These are phyloP conservation scores for Hortaea sp. DNA, from an alignment of 2,329 filamentous ascomycete species.

Conservation along the genomic window DNA sequence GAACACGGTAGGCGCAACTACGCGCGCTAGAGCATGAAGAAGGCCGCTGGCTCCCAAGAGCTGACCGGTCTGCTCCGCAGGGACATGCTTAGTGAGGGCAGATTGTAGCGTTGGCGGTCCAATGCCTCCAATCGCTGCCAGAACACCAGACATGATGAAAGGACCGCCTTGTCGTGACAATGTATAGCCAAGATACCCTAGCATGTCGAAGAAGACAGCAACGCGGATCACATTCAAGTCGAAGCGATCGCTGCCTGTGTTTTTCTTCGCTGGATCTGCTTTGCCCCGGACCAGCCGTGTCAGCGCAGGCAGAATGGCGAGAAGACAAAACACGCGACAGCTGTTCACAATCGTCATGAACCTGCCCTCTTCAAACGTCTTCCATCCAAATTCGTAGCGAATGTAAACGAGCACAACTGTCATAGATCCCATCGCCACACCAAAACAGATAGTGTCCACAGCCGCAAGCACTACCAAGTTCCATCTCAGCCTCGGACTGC, in stretches of 20 bases:
- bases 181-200: constrained; percentile 63
- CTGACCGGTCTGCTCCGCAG: constrained; percentile 69
- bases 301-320: constrained; percentile 64
- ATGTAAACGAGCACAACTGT: constrained; percentile 79
- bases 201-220: constrained; percentile 65
- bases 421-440: constrained; percentile 68
- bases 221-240: constrained; percentile 69
- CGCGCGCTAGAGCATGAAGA: constrained; percentile 69
- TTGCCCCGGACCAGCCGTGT: constrained; percentile 64
- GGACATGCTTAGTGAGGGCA: constrained; percentile 82
- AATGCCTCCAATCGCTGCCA: constrained; percentile 72
- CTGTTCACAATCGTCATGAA: constrained; percentile 75
- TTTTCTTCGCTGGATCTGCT: constrained; percentile 37
- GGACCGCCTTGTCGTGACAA: constrained; percentile 50
- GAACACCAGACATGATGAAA: constrained; percentile 62
- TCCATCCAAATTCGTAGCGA: constrained; percentile 72
- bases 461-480: constrained; percentile 76
- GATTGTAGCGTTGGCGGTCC: constrained; percentile 77
- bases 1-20: constrained; percentile 72
- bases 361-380: constrained; percentile 64
- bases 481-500: constrained; percentile 51
- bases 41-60: constrained; percentile 82
- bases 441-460: constrained; percentile 73
- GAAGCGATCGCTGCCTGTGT: constrained; percentile 62
- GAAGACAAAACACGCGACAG: constrained; percentile 63